phyloP scores from a whole-genome alignment of 768 basidiomycete genomes.

The Terana coerulea region DNA sequence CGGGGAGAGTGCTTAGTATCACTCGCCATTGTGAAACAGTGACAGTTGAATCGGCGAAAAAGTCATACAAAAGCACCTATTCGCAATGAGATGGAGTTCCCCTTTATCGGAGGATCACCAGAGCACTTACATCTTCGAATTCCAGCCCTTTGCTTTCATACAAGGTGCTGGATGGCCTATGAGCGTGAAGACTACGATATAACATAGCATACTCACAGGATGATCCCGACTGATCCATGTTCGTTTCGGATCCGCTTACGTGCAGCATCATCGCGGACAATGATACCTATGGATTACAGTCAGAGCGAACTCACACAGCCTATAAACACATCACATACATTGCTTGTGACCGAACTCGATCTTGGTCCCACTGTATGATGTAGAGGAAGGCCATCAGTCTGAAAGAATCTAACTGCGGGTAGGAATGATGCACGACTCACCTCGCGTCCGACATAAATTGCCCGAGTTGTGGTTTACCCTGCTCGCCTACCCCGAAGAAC shows the following conservation, averaged over 20 bases:
- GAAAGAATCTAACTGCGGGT: not conserved
- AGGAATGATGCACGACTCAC: conserved; percentile 15
- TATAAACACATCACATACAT: conserved; percentile 16
- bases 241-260: conserved; percentile 20
- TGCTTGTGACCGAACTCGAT: conserved; percentile 28
- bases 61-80: conserved; percentile 71
- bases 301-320: not conserved
- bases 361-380: conserved; percentile 11
- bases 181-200: too few species aligned
- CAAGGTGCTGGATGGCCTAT: conserved; percentile 33
- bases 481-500: conserved; percentile 25
- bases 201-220: conserved; percentile 14
- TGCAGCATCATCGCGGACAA: conserved; percentile 30
- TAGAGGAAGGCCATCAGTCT: conserved; percentile 6
- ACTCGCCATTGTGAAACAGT: conserved; percentile 57
- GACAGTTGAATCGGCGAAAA: conserved; percentile 62
- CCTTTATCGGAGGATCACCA: not conserved
- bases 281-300: conserved; percentile 23
- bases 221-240: conserved; percentile 27
- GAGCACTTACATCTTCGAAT: conserved; percentile 48
- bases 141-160: conserved; percentile 67
- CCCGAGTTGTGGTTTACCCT: conserved; percentile 24
- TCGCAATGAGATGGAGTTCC: not conserved
- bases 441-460: conserved; percentile 28
- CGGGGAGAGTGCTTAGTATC: conserved; percentile 41